Evolutionary conservation across 306 rosid species (phyloP).

Genomic region (Hippophae rhamnoides): DNA sequence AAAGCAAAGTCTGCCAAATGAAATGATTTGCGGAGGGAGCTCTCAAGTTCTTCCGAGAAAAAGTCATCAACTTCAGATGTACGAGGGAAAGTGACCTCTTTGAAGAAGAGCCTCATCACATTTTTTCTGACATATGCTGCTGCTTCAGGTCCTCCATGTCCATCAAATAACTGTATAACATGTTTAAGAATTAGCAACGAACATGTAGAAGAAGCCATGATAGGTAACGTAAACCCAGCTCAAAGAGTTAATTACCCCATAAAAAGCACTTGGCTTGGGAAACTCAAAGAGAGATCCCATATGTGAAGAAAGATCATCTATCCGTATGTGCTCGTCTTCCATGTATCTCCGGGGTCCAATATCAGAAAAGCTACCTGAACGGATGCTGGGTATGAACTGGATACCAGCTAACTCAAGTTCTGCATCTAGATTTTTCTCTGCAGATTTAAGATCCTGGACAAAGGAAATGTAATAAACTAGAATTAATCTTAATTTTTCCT

Average conservation of each 20-base stretch:
- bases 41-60: constrained; percentile 54
- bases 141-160: constrained; percentile 99
- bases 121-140: constrained; percentile 72
- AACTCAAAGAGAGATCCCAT: constrained; percentile 53
- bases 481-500: neutral
- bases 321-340: constrained; percentile 96
- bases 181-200: constrained; percentile 4
- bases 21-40: constrained; percentile 53
- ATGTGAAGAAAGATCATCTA: constrained; percentile 71
- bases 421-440: constrained; percentile 37
- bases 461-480: constrained; percentile 15
- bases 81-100: constrained; percentile 63
- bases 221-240: constrained; percentile 8
- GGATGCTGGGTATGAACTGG: constrained; percentile 57
- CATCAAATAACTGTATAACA: constrained; percentile 74
- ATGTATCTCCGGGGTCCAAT: constrained; percentile 86
- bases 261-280: constrained; percentile 90
- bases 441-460: constrained; percentile 40
- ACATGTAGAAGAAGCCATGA: constrained; percentile 5
- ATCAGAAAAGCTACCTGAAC: constrained; percentile 91
- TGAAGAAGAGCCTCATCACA: constrained; percentile 63
- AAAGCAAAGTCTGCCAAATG: constrained; percentile 74
- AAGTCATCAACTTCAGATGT: constrained; percentile 44
- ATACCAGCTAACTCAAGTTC: constrained; percentile 29
- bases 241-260: constrained; percentile 51